phyloP scores from a whole-genome alignment of 2,329 filamentous ascomycete species.

The Aureobasidium sp. region DNA sequence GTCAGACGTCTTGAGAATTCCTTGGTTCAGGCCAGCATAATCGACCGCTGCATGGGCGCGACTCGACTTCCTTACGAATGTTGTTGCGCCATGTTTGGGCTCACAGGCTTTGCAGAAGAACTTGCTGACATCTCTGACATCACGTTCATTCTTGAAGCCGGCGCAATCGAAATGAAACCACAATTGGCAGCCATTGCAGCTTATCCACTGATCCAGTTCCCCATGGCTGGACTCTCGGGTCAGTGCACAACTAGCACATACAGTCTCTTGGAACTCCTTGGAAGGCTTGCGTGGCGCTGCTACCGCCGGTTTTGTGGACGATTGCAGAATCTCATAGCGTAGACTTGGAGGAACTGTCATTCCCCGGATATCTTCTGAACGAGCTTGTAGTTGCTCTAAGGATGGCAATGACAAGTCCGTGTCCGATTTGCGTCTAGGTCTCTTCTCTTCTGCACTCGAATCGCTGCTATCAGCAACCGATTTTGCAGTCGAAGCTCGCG shows the following conservation, averaged over 20 bases:
- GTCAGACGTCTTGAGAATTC: slow-evolving; percentile 55
- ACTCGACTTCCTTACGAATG: slow-evolving; percentile 57
- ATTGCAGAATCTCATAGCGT: slow-evolving; percentile 9
- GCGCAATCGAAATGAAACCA: slow-evolving; percentile 63
- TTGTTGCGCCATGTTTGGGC: slow-evolving; percentile 52
- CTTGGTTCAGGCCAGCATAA: slow-evolving; percentile 59
- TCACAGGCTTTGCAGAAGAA: slow-evolving; percentile 56
- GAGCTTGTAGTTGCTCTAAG: background rate
- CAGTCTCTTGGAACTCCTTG: slow-evolving; percentile 30
- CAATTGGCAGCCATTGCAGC: slow-evolving; percentile 58
- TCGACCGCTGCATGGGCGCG: slow-evolving; percentile 58
- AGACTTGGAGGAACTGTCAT: slow-evolving; percentile 12
- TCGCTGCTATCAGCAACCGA: slow-evolving; percentile 3
- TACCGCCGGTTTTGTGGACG: background rate
- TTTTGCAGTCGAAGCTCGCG: slow-evolving; percentile 8
- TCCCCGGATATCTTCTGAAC: background rate
- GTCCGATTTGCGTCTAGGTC: slow-evolving; percentile 9
- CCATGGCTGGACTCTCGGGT: slow-evolving; percentile 42
- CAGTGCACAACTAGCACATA: slow-evolving; percentile 50
- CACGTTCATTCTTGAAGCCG: slow-evolving; percentile 54
- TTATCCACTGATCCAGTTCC: slow-evolving; percentile 55
- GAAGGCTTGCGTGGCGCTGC: slow-evolving; percentile 8
- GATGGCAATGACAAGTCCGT: background rate
- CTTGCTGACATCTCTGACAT: slow-evolving; percentile 59
- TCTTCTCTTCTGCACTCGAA: slow-evolving; percentile 2